Evolutionary conservation across 176 grass and related monocot genomes (phyloP), one percentile per base, ranked within the genome.

Genomic region (Juncus inflexus): DNA sequence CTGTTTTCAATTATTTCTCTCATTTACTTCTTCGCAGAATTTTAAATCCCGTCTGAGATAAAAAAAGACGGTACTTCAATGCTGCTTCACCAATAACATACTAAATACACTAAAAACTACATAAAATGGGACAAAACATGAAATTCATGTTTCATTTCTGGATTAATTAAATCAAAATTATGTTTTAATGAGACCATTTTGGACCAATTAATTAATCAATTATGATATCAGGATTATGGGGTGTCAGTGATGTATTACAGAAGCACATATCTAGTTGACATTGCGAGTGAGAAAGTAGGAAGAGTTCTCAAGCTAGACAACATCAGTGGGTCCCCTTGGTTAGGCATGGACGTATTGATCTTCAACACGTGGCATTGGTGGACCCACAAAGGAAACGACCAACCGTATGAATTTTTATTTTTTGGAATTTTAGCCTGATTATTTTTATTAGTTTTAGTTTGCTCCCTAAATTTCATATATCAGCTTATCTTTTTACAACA

Each of bases 341-440:
- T 86, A 42, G 85, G 72, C 35, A 61, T 77, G 11, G 68, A 99
- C 78, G 15, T 92, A 52, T 63, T 99, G 66, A 42, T 92, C 65
- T 91, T 99, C 85, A 99, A 99, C 80, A 84, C 88, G 0, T 92
- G 94, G 88, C 94, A 99, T 56, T 99, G 94, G 94, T 99, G 94
- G 94, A 90, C 94, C 11, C 94, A 99, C 94, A 99, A 73, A 43
- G 88, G 94, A 54, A 80, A 15, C 2, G 72, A 75, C 42, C 94
- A 99, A n/a, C 88, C 94, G 94, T 99, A 78, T 37, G 82, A 12
- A 14, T 38, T 35, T 42, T 56, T 10, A 10, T 40, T 16, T 54
- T 35, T 12, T 8, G 2, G 54, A 4, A 40, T 11, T 38, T 41
- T 4, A 11, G 12, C 37, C 4, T 35, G 19, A 28, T 28, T 28